Conservation (phyloP, 202 grass and related monocot species). For the Dendrocalamus latiflorus region DNA sequence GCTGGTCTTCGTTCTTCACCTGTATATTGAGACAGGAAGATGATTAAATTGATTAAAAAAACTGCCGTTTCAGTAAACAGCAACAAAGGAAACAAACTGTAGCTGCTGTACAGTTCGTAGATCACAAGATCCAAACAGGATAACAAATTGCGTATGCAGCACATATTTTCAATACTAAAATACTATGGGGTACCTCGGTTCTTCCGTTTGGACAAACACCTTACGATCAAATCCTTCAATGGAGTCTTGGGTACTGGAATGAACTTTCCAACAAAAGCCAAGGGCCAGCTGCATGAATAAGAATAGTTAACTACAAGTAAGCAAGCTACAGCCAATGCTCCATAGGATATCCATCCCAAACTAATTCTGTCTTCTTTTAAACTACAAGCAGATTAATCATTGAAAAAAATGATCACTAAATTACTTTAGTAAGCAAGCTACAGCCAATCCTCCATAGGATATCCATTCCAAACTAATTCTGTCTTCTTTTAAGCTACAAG, state of each 20-base stretch:
- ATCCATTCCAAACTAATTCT: conserved; percentile 20
- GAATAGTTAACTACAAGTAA: conserved; percentile 20
- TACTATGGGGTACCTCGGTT: conserved; percentile 30
- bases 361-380: too few relatives aligned
- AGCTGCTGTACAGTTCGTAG: background rate
- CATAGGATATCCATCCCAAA: too few relatives aligned
- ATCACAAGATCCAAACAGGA: conserved; percentile 5
- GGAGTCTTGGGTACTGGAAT: conserved; percentile 69
- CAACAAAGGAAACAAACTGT: background rate
- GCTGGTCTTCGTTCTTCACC: background rate
- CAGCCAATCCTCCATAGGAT: background rate
- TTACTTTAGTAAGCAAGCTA: too few relatives aligned
- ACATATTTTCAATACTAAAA: conserved; percentile 14
- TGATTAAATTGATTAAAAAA: background rate
- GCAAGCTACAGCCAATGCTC: too few relatives aligned
- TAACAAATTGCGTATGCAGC: background rate
- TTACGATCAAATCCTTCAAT: conserved; percentile 33
- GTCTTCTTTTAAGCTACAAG: conserved; percentile 12
- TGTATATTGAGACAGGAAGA: background rate
- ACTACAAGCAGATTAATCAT: too few relatives aligned
- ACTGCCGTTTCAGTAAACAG: background rate
- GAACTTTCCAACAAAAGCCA: conserved; percentile 82
- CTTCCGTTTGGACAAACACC: conserved; percentile 32
- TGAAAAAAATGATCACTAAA: too few relatives aligned
- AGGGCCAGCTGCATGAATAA: conserved; percentile 71